Percentiles rank a stretch among this genome's conserved stretches.
Conservation (phyloP, 2,329 filamentous ascomycete species). For the Aspergillus udagawae region DNA sequence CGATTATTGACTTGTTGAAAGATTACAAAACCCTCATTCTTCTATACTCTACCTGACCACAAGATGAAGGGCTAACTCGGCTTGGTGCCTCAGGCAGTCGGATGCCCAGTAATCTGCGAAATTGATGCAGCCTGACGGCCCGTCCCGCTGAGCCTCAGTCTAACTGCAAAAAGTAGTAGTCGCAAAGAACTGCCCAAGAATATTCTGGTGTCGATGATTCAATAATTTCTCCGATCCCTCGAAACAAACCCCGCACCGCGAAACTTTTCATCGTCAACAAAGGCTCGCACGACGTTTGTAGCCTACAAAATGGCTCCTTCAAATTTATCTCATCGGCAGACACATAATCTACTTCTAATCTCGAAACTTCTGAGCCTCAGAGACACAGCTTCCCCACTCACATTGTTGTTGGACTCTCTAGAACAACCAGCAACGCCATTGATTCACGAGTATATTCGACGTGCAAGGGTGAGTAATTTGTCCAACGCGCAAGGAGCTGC, state of each 20-base stretch:
- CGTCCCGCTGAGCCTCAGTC: constrained; percentile 33
- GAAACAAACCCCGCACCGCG: constrained; percentile 2
- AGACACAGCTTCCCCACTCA: constrained; percentile 79
- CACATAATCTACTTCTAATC: constrained; percentile 78
- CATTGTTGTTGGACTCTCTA: constrained; percentile 76
- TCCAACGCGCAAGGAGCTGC: too few relatives aligned
- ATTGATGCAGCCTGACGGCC: constrained; percentile 14
- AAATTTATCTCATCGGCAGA: constrained; percentile 61
- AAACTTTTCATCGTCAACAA: constrained; percentile 12
- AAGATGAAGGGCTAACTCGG: not conserved
- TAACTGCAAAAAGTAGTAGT: constrained; percentile 13
- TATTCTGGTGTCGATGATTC: constrained; percentile 16
- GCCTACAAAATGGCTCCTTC: constrained; percentile 29
- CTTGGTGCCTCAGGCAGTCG: not conserved
- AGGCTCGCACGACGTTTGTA: not conserved
- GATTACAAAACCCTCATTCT: not conserved
- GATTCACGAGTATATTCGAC: constrained; percentile 66
- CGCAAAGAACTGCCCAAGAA: constrained; percentile 18
- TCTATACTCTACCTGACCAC: not conserved
- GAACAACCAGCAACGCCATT: constrained; percentile 74
- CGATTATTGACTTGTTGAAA: not conserved
- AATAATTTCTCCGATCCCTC: constrained; percentile 15
- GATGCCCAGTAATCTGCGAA: not conserved
- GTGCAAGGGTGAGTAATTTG: constrained; percentile 60
- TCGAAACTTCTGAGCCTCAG: constrained; percentile 76